A percentile compares a stretch with the other conserved stretches of the same genome.
These are phyloP conservation scores for Calophaca sinica DNA, from an alignment of 306 rosid genomes.

Conservation along the genomic window DNA sequence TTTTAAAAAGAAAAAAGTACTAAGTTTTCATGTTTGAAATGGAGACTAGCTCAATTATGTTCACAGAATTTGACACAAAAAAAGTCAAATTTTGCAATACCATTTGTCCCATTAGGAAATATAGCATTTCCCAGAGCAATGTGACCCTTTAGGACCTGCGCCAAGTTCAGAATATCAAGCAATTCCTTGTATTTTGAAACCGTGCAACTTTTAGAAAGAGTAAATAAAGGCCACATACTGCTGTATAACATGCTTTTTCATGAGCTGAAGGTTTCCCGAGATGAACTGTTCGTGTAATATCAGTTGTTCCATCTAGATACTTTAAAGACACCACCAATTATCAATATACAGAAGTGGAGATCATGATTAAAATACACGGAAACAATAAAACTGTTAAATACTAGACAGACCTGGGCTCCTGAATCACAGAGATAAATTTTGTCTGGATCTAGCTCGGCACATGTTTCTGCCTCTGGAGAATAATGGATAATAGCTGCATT, in stretches of 20 bases:
- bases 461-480: slow-evolving; percentile 75
- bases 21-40: slow-evolving; percentile 12
- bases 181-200: slow-evolving; percentile 19
- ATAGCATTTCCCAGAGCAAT: slow-evolving; percentile 87
- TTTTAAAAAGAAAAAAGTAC: background rate
- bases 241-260: slow-evolving; percentile 91
- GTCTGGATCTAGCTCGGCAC: slow-evolving; percentile 91
- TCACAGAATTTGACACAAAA: slow-evolving; percentile 30
- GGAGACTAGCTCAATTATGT: slow-evolving; percentile 23
- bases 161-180: slow-evolving; percentile 45
- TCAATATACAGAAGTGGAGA: slow-evolving; percentile 35
- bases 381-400: slow-evolving; percentile 27
- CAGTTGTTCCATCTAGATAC: slow-evolving; percentile 99
- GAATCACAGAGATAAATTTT: slow-evolving; percentile 93
- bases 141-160: slow-evolving; percentile 97
- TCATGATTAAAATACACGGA: slow-evolving; percentile 29
- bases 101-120: slow-evolving; percentile 96
- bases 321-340: slow-evolving; percentile 53
- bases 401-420: slow-evolving; percentile 90
- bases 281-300: slow-evolving; percentile 95
- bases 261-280: slow-evolving; percentile 91
- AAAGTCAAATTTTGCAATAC: slow-evolving; percentile 52
- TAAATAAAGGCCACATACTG: slow-evolving; percentile 65
- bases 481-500: slow-evolving; percentile 98
- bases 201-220: background rate